Evolutionary conservation across 192 early-diverging fungal species (phyloP).

Genomic region (Linnemannia elongata): DNA sequence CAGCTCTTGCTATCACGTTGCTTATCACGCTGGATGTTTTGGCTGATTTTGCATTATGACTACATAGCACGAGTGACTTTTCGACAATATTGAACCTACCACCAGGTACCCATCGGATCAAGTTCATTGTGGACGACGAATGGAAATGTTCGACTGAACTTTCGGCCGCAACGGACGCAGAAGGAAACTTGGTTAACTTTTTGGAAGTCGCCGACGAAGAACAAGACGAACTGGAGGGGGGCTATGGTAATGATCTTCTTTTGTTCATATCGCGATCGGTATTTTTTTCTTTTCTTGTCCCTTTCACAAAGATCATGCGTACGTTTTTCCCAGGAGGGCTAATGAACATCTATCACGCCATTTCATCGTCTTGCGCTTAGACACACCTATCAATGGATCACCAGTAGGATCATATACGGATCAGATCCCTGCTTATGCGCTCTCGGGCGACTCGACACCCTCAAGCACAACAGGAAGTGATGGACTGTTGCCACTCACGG

Average conservation of each 20-base stretch:
- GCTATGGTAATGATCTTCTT: constrained; percentile 27
- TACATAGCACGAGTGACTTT: constrained; percentile 77
- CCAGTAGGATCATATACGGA: constrained; percentile 50
- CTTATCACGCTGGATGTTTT: background rate
- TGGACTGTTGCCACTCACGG: constrained; percentile 32
- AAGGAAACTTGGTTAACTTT: constrained; percentile 97
- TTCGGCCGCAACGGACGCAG: constrained; percentile 90
- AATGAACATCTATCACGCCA: background rate
- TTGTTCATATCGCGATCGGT: background rate
- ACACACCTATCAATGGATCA: constrained; percentile 49
- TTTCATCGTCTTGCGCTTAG: background rate
- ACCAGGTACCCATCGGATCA: constrained; percentile 95
- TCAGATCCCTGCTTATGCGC: constrained; percentile 43
- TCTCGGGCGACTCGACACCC: constrained; percentile 53
- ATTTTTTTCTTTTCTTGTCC: background rate
- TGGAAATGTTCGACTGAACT: constrained; percentile 96
- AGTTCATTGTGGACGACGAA: constrained; percentile 98
- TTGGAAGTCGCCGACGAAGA: constrained; percentile 86
- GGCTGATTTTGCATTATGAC: constrained; percentile 11
- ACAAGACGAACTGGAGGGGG: constrained; percentile 68
- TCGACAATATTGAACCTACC: constrained; percentile 88
- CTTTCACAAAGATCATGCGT: background rate
- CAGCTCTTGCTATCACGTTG: background rate
- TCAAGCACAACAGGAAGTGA: constrained; percentile 53
- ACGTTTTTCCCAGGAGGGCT: background rate